Conservation (phyloP, 257 asterid species). For the Ballota nigra region DNA sequence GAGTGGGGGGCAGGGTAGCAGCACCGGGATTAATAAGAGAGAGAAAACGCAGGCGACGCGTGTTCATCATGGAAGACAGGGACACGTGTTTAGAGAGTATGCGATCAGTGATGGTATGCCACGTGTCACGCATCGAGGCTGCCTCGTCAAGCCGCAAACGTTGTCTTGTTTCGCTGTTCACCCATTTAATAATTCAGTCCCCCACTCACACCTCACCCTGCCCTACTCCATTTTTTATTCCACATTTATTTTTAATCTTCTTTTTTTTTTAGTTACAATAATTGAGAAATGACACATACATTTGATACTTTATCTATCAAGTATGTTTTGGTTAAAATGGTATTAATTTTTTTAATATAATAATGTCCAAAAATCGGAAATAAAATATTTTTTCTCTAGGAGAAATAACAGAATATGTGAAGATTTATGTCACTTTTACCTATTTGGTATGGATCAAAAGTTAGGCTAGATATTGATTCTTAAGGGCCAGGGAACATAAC, state of each 20-base stretch:
- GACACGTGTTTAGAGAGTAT: constrained; percentile 24
- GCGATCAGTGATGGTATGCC: not conserved
- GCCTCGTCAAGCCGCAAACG: constrained; percentile 33
- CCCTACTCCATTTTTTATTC: constrained; percentile 5
- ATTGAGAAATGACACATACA: not conserved
- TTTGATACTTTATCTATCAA: too few relatives aligned
- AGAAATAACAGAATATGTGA: not conserved
- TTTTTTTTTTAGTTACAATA: not conserved
- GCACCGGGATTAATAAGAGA: constrained; percentile 19
- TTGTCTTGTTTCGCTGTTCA: constrained; percentile 20
- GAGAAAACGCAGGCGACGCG: constrained; percentile 34
- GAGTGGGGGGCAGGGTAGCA: not conserved
- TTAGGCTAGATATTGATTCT: not conserved
- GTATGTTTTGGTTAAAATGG: too few relatives aligned
- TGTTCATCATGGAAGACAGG: constrained; percentile 13
- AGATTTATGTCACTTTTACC: not conserved
- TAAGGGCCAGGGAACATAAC: not conserved
- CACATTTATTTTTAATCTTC: not conserved
- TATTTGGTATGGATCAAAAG: not conserved
- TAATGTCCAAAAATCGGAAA: too few relatives aligned
- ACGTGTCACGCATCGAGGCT: constrained; percentile 14
- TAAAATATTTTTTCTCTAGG: not conserved
- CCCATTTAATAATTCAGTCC: constrained; percentile 21
- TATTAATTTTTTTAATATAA: too few relatives aligned
- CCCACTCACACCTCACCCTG: constrained; percentile 16